These are phyloP conservation scores for Colletotrichum neosansevieriae DNA, from an alignment of 2,329 filamentous ascomycete species.

Conservation along the genomic window DNA sequence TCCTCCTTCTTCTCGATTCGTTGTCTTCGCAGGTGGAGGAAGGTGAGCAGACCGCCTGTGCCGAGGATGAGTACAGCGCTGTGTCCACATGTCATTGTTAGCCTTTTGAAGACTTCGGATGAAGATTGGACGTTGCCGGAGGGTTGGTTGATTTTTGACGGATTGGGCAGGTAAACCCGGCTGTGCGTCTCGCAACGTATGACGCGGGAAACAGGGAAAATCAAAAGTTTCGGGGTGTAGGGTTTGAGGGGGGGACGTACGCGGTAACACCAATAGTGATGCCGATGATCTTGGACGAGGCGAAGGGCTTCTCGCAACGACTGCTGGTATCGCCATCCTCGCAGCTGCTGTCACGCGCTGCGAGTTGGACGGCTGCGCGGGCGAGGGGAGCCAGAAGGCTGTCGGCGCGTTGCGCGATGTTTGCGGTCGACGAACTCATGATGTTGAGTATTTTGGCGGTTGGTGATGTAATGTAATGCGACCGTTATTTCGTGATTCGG, in stretches of 20 bases:
- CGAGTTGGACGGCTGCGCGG: slow-evolving; percentile 10
- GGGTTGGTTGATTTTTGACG: background rate
- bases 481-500: background rate
- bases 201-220: background rate
- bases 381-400: slow-evolving; percentile 29
- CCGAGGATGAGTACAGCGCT: slow-evolving; percentile 33
- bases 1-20: slow-evolving; percentile 32
- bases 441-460: background rate
- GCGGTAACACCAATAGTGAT: slow-evolving; percentile 32
- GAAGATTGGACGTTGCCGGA: background rate
- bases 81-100: background rate
- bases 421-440: slow-evolving; percentile 7
- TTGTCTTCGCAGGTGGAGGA: slow-evolving; percentile 29
- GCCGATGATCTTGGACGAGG: slow-evolving; percentile 31
- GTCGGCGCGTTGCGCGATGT: slow-evolving; percentile 12
- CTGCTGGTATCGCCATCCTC: slow-evolving; percentile 17
- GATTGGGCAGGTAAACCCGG: background rate
- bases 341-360: slow-evolving; percentile 28
- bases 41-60: slow-evolving; percentile 4
- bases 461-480: slow-evolving; percentile 10
- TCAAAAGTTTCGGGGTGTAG: background rate
- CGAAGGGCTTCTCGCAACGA: slow-evolving; percentile 33
- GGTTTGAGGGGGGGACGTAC: slow-evolving; percentile 5
- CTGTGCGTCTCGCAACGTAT: background rate
- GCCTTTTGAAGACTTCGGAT: background rate